Evolutionary conservation across 225 moss, liverwort and hornwort genomes (phyloP).

Genomic region (Bryoerythrophyllum caledonicum): DNA sequence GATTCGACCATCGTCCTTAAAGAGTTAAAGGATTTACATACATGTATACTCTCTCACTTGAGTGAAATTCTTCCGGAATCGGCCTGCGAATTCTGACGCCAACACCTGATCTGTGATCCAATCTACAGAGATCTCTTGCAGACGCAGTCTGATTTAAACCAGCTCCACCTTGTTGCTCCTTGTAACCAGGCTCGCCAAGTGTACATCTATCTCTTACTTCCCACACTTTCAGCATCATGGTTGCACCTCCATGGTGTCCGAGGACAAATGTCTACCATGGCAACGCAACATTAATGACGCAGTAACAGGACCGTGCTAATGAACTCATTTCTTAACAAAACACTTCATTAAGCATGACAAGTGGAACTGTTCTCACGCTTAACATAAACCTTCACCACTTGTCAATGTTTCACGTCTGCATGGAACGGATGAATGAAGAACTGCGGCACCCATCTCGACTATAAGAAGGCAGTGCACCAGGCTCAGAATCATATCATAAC

Average conservation of each 20-base stretch:
- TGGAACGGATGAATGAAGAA: background rate
- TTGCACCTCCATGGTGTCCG: background rate
- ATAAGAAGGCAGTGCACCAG: background rate
- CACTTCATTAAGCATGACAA: background rate
- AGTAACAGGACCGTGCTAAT: background rate
- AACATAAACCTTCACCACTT: background rate
- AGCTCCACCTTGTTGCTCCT: no score
- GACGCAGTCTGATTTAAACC: no score
- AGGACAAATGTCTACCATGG: background rate
- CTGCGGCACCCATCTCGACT: background rate
- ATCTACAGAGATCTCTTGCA: no score
- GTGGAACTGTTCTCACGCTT: background rate
- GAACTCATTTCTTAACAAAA: no score
- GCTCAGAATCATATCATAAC: fast-evolving
- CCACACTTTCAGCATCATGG: background rate
- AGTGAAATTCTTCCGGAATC: no score
- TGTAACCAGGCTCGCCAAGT: no score
- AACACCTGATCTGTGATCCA: no score
- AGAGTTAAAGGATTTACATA: no score
- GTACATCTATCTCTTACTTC: background rate
- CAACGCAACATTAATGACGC: background rate
- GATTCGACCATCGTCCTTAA: no score
- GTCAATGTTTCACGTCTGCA: background rate
- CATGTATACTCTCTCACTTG: no score
- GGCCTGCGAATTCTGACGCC: no score